Conservation (phyloP, 371 early-diverging fungal species). For the Syncephalastrum monosporum region DNA sequence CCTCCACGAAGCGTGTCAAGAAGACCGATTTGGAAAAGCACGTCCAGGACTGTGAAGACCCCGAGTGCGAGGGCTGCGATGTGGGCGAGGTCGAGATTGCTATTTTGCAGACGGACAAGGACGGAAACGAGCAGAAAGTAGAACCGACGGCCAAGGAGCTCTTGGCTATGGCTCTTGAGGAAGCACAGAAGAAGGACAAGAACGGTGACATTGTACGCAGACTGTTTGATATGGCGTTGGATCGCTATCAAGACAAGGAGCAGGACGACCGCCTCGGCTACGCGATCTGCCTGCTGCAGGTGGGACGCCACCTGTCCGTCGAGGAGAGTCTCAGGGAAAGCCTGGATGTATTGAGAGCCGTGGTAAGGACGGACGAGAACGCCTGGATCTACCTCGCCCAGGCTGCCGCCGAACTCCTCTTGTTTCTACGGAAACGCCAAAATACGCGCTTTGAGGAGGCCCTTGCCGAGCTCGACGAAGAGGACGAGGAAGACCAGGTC, state of each 20-base stretch:
- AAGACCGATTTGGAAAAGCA: constrained; percentile 30
- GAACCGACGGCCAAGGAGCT: constrained; percentile 52
- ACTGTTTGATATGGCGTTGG: constrained; percentile 58
- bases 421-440: constrained; percentile 25
- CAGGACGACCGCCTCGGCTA: constrained; percentile 41
- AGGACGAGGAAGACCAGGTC: constrained; percentile 30
- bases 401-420: constrained; percentile 28
- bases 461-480: constrained; percentile 19
- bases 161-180: constrained; percentile 56
- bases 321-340: constrained; percentile 50
- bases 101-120: constrained; percentile 41
- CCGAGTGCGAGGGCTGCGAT: constrained; percentile 56
- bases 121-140: constrained; percentile 26
- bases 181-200: constrained; percentile 21
- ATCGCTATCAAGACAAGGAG: constrained; percentile 48
- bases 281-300: constrained; percentile 40
- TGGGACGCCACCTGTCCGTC: constrained; percentile 38
- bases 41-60: constrained; percentile 49
- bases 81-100: constrained; percentile 61
- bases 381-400: constrained; percentile 16
- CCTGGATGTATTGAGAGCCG: constrained; percentile 32
- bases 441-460: constrained; percentile 26
- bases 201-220: constrained; percentile 42
- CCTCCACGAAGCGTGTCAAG: constrained; percentile 10
- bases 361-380: not conserved